Base-by-base conservation (phyloP, 1,284 basidiomycete species). In the Ceratobasidium sp. region DNA sequence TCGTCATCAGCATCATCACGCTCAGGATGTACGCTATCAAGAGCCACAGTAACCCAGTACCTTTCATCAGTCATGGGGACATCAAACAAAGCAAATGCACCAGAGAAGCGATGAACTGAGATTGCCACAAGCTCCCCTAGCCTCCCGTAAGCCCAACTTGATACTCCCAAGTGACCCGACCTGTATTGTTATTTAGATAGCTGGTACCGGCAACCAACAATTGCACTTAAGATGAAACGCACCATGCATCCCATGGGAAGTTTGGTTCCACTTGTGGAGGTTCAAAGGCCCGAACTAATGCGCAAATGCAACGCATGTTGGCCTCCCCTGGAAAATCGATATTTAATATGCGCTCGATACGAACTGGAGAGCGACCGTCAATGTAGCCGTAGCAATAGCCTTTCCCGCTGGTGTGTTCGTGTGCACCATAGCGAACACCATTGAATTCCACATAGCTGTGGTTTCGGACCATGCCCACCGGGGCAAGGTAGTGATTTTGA, bases 361-460 rank as follows among this genome's bases (percentile, higher is more conserved):
- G 46, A n/a, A 54, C 63, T n/a, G 47, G 13, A 1, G n/a, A 23
- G 1, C 35, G 18, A 6, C 35, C 30, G 41, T 66, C 16, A n/a
- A 66, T 54, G n/a, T 66, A 66, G 2, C 28, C 47, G 41, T 52
- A 66, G 23, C 63, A 66, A 41, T 66, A 66, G 16, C 63, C 63
- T 43, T 54, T 54, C 7, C 63, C 63, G 44, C 63, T 66, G 9
- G 30, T 66, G 43, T 66, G 63, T n/a, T 54, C 21, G 13, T 21
- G n/a, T 38, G 47, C 3, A 4, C 63, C 63, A 54, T 54, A 54
- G 6, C n/a, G 63, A 14, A 66, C 30, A 2, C 49, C 63, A 54
- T 66, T 26, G 35, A 23, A 54, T 26, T 66, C 63, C 13, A 66
- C 63, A 54, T 66, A 66, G 63, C 63, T 66, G 43, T 66, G 35